Percentiles rank a stretch among this genome's conserved stretches.
phyloP scores from a whole-genome alignment of 345 rosid genomes.

The Pistacia atlantica region DNA sequence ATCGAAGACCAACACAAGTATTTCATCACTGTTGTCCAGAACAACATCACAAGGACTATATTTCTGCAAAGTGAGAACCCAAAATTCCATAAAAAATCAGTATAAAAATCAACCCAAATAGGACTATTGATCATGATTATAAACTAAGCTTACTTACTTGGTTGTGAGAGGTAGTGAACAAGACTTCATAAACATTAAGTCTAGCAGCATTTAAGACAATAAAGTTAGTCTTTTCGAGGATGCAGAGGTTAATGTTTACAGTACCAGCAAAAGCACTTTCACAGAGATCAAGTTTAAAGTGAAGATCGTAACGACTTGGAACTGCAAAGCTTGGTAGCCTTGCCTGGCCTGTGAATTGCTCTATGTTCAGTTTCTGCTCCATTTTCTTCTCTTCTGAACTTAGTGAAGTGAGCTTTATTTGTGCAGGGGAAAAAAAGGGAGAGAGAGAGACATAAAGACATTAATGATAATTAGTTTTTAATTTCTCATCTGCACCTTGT shows the following conservation, averaged over 20 bases:
- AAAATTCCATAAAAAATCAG: not conserved
- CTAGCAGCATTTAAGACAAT: slow-evolving; percentile 45
- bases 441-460: not conserved
- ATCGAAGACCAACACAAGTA: slow-evolving; percentile 40
- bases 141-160: slow-evolving; percentile 21
- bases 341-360: slow-evolving; percentile 28
- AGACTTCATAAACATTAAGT: slow-evolving; percentile 32
- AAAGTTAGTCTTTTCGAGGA: slow-evolving; percentile 33
- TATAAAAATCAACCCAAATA: not conserved
- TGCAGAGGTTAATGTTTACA: slow-evolving; percentile 20
- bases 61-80: slow-evolving; percentile 12
- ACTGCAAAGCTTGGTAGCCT: slow-evolving; percentile 23
- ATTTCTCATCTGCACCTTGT: not conserved
- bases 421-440: too few relatives aligned
- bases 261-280: slow-evolving; percentile 39
- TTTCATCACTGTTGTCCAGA: slow-evolving; percentile 42
- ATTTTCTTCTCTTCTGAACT: not conserved
- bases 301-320: slow-evolving; percentile 19
- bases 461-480: not conserved
- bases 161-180: slow-evolving; percentile 31
- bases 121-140: not conserved
- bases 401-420: not conserved
- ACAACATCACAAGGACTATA: slow-evolving; percentile 27
- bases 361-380: not conserved
- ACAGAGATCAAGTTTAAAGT: slow-evolving; percentile 14